Evolutionary conservation across 2,329 filamentous ascomycete genomes (phyloP).

Genomic region (Aspergillus eucalypticola): DNA sequence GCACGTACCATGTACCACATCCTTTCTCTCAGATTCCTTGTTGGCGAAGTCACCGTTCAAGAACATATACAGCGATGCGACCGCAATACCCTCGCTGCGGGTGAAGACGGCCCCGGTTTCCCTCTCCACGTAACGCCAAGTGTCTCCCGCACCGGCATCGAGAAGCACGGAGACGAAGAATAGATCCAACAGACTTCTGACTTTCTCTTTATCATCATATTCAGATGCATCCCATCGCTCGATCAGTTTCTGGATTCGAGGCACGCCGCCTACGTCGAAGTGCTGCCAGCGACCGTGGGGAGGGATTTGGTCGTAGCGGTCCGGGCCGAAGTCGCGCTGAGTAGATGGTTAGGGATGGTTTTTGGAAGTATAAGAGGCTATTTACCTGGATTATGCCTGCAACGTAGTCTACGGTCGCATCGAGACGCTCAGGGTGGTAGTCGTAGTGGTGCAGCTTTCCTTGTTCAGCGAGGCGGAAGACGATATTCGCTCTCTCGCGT

Average conservation of each 20-base stretch:
- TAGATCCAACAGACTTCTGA: constrained; percentile 59
- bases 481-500: constrained; percentile 28
- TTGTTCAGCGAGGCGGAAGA: constrained; percentile 40
- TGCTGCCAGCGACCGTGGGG: constrained; percentile 64
- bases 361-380: neutral
- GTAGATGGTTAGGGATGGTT: neutral
- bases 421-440: constrained; percentile 42
- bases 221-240: constrained; percentile 48
- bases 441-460: constrained; percentile 47
- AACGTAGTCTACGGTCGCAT: constrained; percentile 47
- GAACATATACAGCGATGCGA: constrained; percentile 56
- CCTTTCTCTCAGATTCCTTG: neutral
- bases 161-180: constrained; percentile 63
- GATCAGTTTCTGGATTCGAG: constrained; percentile 51
- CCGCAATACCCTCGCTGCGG: constrained; percentile 55
- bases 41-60: constrained; percentile 41
- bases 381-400: constrained; percentile 46
- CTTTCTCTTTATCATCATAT: constrained; percentile 49
- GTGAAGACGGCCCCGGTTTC: constrained; percentile 31
- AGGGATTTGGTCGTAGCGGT: constrained; percentile 51
- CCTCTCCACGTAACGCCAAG: constrained; percentile 51
- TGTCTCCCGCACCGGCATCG: constrained; percentile 57
- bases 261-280: constrained; percentile 58
- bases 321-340: constrained; percentile 55
- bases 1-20: constrained; percentile 11